Evolutionary conservation across 257 asterid species (phyloP).

Genomic region (Hygrophila difformis): DNA sequence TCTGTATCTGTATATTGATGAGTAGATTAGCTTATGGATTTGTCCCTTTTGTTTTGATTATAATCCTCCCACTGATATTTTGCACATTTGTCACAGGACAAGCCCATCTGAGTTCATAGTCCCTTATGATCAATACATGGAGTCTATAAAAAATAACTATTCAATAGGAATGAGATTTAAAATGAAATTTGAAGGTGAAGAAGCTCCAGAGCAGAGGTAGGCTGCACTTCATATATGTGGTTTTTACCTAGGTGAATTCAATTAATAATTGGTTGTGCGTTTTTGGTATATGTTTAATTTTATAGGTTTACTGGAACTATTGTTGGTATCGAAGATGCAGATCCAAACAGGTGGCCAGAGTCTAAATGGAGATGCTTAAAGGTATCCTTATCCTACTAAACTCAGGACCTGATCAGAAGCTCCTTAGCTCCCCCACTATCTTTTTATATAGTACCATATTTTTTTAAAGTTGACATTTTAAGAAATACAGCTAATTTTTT

Average conservation of each 20-base stretch:
- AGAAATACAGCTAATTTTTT: background rate
- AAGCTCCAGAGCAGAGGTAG: conserved; percentile 97
- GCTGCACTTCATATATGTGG: background rate
- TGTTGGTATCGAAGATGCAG: conserved; percentile 79
- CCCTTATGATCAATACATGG: conserved; percentile 77
- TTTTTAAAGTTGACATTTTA: background rate
- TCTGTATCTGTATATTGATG: background rate
- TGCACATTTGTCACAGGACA: conserved; percentile 41
- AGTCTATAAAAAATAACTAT: conserved; percentile 61
- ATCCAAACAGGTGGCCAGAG: conserved; percentile 62
- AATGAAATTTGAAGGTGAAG: conserved; percentile 99
- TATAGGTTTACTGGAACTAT: conserved; percentile 88
- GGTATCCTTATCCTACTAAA: conserved; percentile 34
- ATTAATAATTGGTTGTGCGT: conserved; percentile 4
- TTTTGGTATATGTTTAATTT: conserved; percentile 6
- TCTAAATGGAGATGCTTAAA: conserved; percentile 95
- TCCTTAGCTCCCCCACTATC: background rate
- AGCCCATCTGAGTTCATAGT: conserved; percentile 91
- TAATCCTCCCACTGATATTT: no score
- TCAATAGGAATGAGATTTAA: conserved; percentile 93
- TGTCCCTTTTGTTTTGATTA: no score
- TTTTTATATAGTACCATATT: background rate
- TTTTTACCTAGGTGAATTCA: no score
- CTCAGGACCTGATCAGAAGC: background rate
- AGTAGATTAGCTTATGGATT: no score